Conservation (phyloP, 164 flowering plant genomes). For the Chimonanthus salicifolius region DNA sequence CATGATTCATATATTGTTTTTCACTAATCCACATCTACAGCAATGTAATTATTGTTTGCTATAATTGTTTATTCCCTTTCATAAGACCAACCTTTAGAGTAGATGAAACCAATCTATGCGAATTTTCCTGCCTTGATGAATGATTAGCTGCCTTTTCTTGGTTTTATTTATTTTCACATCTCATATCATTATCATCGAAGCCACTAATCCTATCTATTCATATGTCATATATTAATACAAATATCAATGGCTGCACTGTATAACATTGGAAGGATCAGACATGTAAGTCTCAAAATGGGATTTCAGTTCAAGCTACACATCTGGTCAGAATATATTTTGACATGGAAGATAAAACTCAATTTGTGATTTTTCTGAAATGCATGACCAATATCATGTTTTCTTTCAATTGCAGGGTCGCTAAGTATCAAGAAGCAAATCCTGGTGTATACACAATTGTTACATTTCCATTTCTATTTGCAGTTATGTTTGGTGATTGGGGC, state of each 20-base stretch:
- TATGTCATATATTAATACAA: no score
- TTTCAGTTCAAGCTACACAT: background rate
- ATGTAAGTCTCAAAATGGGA: background rate
- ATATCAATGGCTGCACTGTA: background rate
- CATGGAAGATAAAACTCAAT: background rate
- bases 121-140: no score
- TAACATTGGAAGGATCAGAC: background rate
- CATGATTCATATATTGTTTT: no score
- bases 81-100: no score
- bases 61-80: no score
- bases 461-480: constrained; percentile 94
- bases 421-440: constrained; percentile 95
- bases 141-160: no score
- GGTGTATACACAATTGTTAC: constrained; percentile 79
- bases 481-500: constrained; percentile 99
- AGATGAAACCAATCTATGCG: no score
- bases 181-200: no score
- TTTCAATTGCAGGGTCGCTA: constrained; percentile 72
- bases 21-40: no score
- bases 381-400: background rate
- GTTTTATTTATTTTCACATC: no score
- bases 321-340: background rate
- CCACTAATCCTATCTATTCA: no score
- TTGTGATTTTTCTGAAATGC: background rate
- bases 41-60: no score